A percentile compares a stretch with the other conserved stretches of the same genome.
These are phyloP conservation scores for Priceomyces castillae DNA, from an alignment of 805 yeast genomes.

Conservation along the genomic window DNA sequence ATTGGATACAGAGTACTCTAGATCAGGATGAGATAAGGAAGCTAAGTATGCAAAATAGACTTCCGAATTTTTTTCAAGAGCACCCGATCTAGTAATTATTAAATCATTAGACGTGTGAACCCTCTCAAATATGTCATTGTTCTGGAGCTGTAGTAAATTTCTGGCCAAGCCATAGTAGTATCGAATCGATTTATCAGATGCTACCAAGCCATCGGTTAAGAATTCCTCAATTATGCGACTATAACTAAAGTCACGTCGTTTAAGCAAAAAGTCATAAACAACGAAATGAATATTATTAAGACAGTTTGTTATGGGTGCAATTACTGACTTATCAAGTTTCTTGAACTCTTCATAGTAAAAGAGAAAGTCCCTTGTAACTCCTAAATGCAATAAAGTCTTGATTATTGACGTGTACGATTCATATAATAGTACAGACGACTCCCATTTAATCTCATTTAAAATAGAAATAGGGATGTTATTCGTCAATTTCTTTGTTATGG, in stretches of 20 bases:
- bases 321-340: slow-evolving; percentile 30
- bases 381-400: slow-evolving; percentile 43
- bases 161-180: background rate
- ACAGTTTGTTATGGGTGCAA: slow-evolving; percentile 21
- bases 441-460: slow-evolving; percentile 32
- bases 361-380: slow-evolving; percentile 57
- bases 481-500: slow-evolving; percentile 46
- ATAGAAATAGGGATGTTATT: slow-evolving; percentile 15
- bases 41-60: slow-evolving; percentile 2
- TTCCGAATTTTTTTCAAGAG: background rate
- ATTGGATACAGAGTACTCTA: background rate
- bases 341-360: slow-evolving; percentile 52
- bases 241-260: background rate
- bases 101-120: too few relatives aligned
- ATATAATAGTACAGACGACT: slow-evolving; percentile 32
- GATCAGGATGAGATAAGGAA: background rate
- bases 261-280: slow-evolving; percentile 12
- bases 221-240: background rate
- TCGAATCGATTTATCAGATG: background rate
- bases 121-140: background rate
- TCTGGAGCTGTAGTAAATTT: background rate
- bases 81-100: background rate
- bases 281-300: slow-evolving; percentile 16
- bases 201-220: background rate
- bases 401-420: slow-evolving; percentile 40